These are phyloP conservation scores for Blastobotrys chiropterorum DNA, from an alignment of 805 yeast genomes.

Conservation along the genomic window DNA sequence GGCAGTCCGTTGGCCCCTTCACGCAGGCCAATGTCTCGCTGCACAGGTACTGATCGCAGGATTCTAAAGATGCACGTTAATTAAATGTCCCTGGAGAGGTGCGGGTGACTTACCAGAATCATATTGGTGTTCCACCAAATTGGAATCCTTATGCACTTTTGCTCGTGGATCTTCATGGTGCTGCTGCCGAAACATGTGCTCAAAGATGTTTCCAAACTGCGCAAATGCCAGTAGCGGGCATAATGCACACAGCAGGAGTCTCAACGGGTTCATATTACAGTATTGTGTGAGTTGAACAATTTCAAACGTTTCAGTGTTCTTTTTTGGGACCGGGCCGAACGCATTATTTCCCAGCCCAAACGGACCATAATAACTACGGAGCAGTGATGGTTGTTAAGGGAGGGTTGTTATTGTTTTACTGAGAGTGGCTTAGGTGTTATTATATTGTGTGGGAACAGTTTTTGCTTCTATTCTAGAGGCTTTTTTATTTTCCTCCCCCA, in stretches of 20 bases:
- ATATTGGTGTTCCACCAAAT: slow-evolving; percentile 21
- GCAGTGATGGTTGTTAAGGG: too few relatives aligned
- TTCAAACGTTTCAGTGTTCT: too few relatives aligned
- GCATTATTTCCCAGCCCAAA: too few relatives aligned
- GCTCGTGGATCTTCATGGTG: slow-evolving; percentile 30
- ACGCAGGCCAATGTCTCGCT: slow-evolving; percentile 82
- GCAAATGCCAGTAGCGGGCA: slow-evolving; percentile 22
- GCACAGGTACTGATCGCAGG: slow-evolving; percentile 67
- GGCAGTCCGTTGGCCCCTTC: slow-evolving; percentile 60
- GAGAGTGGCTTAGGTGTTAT: too few relatives aligned
- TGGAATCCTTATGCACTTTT: slow-evolving; percentile 19
- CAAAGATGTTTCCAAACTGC: slow-evolving; percentile 43
- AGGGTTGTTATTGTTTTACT: too few relatives aligned
- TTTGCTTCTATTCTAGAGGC: too few relatives aligned
- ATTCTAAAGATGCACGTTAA: slow-evolving; percentile 11
- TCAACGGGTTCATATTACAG: background rate
- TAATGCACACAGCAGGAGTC: background rate
- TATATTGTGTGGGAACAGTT: too few relatives aligned
- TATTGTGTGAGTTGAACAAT: too few relatives aligned
- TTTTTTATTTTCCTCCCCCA: too few relatives aligned
- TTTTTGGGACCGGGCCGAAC: background rate
- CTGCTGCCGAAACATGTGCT: slow-evolving; percentile 31
- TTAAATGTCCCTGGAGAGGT: background rate
- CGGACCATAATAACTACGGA: too few relatives aligned
- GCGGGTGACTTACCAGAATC: slow-evolving; percentile 17